Evolutionary conservation across 139 green algal genomes (phyloP).

Genomic region (Micractinium conductrix): DNA sequence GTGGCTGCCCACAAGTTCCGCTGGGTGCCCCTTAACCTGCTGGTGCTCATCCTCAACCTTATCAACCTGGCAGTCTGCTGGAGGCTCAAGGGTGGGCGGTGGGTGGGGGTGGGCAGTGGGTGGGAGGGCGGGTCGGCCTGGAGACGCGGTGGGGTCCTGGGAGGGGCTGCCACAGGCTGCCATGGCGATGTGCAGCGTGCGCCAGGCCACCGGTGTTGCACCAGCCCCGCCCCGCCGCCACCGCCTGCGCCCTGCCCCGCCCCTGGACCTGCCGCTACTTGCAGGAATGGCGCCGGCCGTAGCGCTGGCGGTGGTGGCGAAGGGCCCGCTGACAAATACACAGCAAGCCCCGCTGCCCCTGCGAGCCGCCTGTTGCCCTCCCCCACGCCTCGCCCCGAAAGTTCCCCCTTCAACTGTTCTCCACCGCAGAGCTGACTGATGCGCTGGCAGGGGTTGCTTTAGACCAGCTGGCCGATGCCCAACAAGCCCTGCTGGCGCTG

Average conservation of each 20-base stretch:
- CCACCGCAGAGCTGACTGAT: slow-evolving; percentile 23
- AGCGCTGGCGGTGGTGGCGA: neutral
- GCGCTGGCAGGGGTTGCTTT: neutral
- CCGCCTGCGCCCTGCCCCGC: neutral
- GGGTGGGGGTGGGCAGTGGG: neutral
- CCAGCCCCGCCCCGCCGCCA: neutral
- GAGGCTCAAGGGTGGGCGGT: neutral
- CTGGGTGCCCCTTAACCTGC: neutral
- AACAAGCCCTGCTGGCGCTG: slow-evolving; percentile 15
- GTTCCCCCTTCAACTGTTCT: too few species aligned
- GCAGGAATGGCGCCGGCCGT: too few species aligned
- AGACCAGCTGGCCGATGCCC: neutral
- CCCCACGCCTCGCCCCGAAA: too few species aligned
- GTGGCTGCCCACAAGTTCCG: neutral
- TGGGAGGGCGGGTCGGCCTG: neutral
- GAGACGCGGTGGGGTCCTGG: neutral
- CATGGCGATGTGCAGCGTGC: neutral
- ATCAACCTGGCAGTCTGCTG: slow-evolving; percentile 16
- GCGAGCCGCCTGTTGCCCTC: neutral
- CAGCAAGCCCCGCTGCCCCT: neutral
- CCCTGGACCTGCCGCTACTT: neutral
- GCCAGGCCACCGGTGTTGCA: neutral
- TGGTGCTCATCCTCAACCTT: slow-evolving; percentile 20
- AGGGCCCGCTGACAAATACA: neutral
- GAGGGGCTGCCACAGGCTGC: neutral